phyloP scores from a whole-genome alignment of 202 grass and related monocot genomes.

The Dendrocalamus latiflorus region DNA sequence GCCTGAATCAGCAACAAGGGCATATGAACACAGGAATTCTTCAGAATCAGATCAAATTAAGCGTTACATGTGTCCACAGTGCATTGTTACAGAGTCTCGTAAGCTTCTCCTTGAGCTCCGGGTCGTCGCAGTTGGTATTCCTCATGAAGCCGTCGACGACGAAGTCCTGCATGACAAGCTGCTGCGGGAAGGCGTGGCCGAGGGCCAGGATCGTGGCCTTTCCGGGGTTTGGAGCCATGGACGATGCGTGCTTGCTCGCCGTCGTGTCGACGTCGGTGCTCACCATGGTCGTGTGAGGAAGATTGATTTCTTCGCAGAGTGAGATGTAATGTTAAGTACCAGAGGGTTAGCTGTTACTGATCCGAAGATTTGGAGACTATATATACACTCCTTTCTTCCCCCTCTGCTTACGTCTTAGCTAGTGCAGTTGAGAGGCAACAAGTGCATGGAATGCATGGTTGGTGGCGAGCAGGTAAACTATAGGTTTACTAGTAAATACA shows the following conservation, averaged over 20 bases:
- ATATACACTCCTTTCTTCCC: background rate
- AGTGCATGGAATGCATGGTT: conserved; percentile 31
- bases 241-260: background rate
- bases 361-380: background rate
- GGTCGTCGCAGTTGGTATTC: conserved; percentile 84
- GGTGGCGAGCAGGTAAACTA: conserved; percentile 17
- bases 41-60: too few relatives aligned
- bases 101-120: conserved; percentile 70
- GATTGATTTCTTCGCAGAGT: background rate
- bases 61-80: too few relatives aligned
- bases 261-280: background rate
- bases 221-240: conserved; percentile 26
- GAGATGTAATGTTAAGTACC: background rate
- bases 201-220: conserved; percentile 78
- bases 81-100: conserved; percentile 58
- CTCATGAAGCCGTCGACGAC: conserved; percentile 84
- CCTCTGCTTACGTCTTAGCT: background rate
- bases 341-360: background rate
- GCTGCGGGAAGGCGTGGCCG: conserved; percentile 80
- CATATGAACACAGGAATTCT: too few relatives aligned
- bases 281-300: conserved; percentile 26
- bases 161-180: conserved; percentile 85
- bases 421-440: conserved; percentile 28
- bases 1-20: conserved; percentile 26
- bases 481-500: background rate